Evolutionary conservation across 2,329 filamentous ascomycete species (phyloP), one percentile per base, ranked within the genome.

Genomic region (Penicillium sp.): DNA sequence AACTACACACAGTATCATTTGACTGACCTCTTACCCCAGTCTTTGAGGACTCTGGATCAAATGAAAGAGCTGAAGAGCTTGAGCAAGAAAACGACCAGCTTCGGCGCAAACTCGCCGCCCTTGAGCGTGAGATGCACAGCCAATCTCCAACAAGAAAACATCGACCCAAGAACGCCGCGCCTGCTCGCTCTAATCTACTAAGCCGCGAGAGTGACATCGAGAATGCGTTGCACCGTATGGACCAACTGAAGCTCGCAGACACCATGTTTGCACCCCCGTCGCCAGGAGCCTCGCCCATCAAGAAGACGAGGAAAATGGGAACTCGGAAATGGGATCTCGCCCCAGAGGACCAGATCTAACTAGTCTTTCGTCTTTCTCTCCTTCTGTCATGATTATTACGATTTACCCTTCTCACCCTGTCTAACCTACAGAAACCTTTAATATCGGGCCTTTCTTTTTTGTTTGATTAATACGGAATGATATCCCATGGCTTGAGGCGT

Each of bases 71-170:
- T 6, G 83, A 87, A 64, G 81, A 87, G 42, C 74, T 91, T 1
- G 84, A 89, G 64, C 75, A 84, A 46, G 89, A 92, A 67, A 91
- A 91, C 51, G 85, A 89, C 56, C 78, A 82, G 3, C 77, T 93
- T 35, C 80, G 85, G 13, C 80, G 81, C 23, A 87, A 88, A 64
- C 78, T 91, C 18, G 79, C 79, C 1, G 76, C 84, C 2, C 70
- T 92, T 23, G 85, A 85, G 67, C 81, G 88, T 34, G 87, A 91
- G 71, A 67, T 90, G 6, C 76, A 77, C 0, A 78, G 77, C 13
- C 80, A 84, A 50, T 90, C 85, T 51, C 87, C 87, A 0, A 83
- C 78, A 3, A 87, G 84, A 72, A 75, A 74, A 60, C 65, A 72
- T n/a, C 68, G 67, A 39, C 48, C 67, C 10, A 74, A 71, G 52